These are phyloP conservation scores for Quercus bicolor DNA, from an alignment of 306 rosid genomes.

Conservation along the genomic window DNA sequence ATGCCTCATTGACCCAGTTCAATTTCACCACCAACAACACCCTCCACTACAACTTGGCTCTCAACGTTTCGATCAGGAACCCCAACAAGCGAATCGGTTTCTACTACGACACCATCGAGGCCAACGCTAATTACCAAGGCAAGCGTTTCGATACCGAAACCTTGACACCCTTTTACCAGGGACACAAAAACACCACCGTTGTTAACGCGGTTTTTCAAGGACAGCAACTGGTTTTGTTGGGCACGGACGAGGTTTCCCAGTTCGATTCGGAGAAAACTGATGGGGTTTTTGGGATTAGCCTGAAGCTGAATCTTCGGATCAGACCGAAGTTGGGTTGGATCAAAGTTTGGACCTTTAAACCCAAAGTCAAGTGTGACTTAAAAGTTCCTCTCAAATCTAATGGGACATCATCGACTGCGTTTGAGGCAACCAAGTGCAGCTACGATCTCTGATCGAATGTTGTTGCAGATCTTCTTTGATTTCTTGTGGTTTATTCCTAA, in stretches of 20 bases:
- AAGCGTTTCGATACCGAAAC: conserved; percentile 16
- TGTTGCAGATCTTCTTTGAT: no score
- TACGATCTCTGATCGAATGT: conserved; percentile 21
- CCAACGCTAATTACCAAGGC: conserved; percentile 40
- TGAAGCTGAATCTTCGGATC: conserved; percentile 32
- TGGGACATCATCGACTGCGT: conserved; percentile 3
- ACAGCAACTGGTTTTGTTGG: conserved; percentile 1
- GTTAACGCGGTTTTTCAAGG: conserved; percentile 25
- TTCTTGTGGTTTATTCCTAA: no score
- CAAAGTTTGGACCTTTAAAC: conserved; percentile 33
- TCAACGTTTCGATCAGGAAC: conserved; percentile 57
- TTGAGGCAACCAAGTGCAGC: conserved; percentile 31
- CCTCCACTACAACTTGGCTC: conserved; percentile 41
- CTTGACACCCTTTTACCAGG: conserved; percentile 37
- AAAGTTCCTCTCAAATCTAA: conserved; percentile 36
- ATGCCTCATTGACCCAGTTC: conserved; percentile 54
- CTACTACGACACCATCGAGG: conserved; percentile 50
- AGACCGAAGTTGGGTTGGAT: conserved; percentile 37
- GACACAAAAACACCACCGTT: conserved; percentile 32
- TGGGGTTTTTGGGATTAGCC: conserved; percentile 34
- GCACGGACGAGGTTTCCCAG: neutral
- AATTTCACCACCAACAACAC: conserved; percentile 19
- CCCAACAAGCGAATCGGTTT: conserved; percentile 46
- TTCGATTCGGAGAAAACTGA: conserved; percentile 20
- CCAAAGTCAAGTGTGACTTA: conserved; percentile 44